Base-by-base conservation (phyloP, 768 basidiomycete species). In the Gautieria morchelliformis region DNA sequence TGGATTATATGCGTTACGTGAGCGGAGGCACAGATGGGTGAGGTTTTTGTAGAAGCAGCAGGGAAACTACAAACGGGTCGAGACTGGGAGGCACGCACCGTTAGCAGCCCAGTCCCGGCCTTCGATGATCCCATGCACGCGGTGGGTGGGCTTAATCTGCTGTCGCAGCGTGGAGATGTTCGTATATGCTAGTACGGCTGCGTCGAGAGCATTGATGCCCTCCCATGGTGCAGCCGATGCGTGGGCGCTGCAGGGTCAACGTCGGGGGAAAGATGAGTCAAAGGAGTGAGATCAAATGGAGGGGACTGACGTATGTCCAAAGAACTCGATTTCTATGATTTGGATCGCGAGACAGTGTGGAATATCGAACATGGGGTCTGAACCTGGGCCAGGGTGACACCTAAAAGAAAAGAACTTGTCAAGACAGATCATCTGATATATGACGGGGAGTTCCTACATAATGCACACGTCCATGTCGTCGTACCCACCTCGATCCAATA, bases 301-400 rank as follows among this genome's bases (percentile, higher is more conserved):
- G 9, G 50, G 8, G 33, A 33, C 75, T 59, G 58, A 87, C 89
- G 87, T 85, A 63, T 86, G 87, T 4, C 89, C 89, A 48, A 68
- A 69, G 63, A 82, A 91, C 67, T 89, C 85, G 2, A 84, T 82
- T 3, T 72, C 66, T 11, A 88, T 61, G 9, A 78, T 71, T 55
- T 83, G 75, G 17, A 89, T 59, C 3, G 89, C 87, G 5, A 90
- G 76, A 61, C 74, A 81, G 60, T 81, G 74, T 49, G 76, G 80
- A 39, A 91, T 71, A 59, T 82, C 86, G 39, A 85, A 78, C 4
- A 83, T 85, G 7, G 78, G 76, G 5, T 80, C 75, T 1, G 87
- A 87, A 1, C 90, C 89, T 17, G 88, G 84, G 41, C 85, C 87
- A 15, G 90, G 87, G 62, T 89, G 89, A 62, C 85, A 90, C 85